Base-by-base conservation (phyloP, 495 filamentous ascomycete species). In the Cladorrhinum samala region DNA sequence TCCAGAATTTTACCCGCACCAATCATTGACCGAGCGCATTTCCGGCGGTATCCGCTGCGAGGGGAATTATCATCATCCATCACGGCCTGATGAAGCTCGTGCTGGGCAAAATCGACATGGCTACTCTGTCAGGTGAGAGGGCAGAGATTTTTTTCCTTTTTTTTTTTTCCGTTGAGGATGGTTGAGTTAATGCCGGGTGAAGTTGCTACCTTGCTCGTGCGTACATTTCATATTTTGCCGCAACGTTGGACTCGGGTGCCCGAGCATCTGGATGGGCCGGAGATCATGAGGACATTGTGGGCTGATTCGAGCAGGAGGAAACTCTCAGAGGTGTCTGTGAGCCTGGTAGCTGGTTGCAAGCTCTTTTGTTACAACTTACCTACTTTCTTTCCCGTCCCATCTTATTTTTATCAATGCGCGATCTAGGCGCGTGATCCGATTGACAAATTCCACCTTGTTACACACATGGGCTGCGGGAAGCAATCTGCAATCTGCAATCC, bases 1-100 rank as follows among this genome's bases (percentile, higher is more conserved):
- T 59, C 67, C 60, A 49, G 14, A 9, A 57, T 57, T 68, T 69
- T 69, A 69, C 30, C 67, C 67, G 67, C 59, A 30, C 67, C 65
- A 69, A 69, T 69, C 59, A 66, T 2, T 14, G 14, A 2, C 13
- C 39, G 53, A 43, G 50, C 40, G 30, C 48, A 54, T 54, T 51
- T 24, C 60, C 52, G 53, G 39, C 21, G 54, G 57, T 59, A 58
- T 62, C 65, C 65, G 65, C 64, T 50, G 9, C 45, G 16, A 23
- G 37, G 30, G 42, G 20, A 27, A 19, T 20, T 41, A 50, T 39
- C 50, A 39, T 33, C 45, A 21, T 45, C 21, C 23, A 9, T 21
- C 42, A 13, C 42, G 18, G 42, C 42, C 42, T 45, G 42, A 45
- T 45, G 42, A 19, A 45, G 42, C 20, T 19, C 20, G 19, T n/a